Evolutionary conservation across 495 filamentous ascomycete genomes (phyloP).

Genomic region (Xylaria scruposa): DNA sequence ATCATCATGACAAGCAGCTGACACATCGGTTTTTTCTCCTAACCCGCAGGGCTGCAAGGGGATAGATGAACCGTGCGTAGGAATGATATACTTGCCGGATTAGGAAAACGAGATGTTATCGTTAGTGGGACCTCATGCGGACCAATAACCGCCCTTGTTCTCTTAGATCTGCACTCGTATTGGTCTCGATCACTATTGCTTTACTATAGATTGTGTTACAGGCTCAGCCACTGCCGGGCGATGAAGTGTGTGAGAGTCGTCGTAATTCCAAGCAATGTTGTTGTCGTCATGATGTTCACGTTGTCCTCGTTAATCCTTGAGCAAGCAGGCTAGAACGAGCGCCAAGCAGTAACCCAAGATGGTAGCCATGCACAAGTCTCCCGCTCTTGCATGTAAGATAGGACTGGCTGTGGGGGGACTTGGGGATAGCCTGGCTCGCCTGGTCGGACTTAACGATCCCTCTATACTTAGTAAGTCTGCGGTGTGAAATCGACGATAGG

Average conservation of each 20-base stretch:
- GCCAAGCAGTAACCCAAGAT: conserved; percentile 13
- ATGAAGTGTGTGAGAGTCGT: conserved; percentile 2
- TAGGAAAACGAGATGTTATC: conserved; percentile 26
- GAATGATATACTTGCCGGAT: conserved; percentile 1
- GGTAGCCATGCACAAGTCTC: not conserved
- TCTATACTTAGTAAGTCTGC: not conserved
- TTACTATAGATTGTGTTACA: not conserved
- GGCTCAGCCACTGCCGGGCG: conserved; percentile 12
- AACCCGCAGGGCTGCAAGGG: conserved; percentile 24
- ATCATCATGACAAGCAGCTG: conserved; percentile 25
- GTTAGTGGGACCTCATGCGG: not conserved
- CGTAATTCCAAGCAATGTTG: conserved; percentile 2
- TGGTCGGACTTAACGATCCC: not conserved
- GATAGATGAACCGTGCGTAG: conserved; percentile 15
- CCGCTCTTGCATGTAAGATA: not conserved
- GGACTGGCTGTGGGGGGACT: not conserved
- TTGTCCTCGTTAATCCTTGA: not conserved
- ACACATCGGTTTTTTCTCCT: conserved; percentile 8
- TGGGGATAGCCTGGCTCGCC: not conserved
- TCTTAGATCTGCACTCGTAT: not conserved
- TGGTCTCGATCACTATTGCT: not conserved
- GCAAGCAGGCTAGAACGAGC: conserved; percentile 10
- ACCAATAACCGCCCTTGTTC: not conserved
- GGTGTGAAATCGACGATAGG: not conserved
- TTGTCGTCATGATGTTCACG: conserved; percentile 20